Conservation (phyloP, 305 asterid genomes). For the Nicotiana rustica region DNA sequence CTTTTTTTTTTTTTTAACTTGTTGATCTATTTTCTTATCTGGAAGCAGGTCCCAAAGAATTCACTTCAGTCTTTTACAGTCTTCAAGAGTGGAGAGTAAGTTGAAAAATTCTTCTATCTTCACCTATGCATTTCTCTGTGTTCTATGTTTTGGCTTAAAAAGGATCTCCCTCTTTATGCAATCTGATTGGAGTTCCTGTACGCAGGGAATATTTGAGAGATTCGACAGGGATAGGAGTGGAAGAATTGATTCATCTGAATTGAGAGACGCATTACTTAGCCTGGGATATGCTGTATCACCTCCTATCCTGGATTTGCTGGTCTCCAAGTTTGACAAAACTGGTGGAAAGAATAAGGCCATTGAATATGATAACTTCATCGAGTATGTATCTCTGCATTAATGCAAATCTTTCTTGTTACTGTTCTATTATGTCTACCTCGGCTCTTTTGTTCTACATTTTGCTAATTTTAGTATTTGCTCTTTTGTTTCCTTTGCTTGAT, state of each 20-base stretch:
- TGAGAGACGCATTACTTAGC: conserved; percentile 83
- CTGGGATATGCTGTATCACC: conserved; percentile 89
- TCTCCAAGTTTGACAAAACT: conserved; percentile 88
- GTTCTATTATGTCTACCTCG: not conserved
- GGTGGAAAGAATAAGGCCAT: conserved; percentile 84
- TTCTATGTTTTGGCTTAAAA: not conserved
- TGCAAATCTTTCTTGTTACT: not conserved
- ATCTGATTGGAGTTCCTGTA: conserved; percentile 13
- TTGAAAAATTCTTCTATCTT: conserved; percentile 8
- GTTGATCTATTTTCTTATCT: not conserved
- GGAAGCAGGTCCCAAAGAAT: conserved; percentile 92
- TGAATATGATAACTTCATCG: conserved; percentile 95
- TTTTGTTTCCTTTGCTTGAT: conserved; percentile 29
- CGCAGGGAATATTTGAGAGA: conserved; percentile 78
- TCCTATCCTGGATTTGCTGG: conserved; percentile 72
- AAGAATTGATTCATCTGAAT: conserved; percentile 72
- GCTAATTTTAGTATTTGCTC: conserved; percentile 28
- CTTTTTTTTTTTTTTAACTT: not conserved
- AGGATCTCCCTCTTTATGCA: not conserved
- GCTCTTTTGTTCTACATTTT: not conserved
- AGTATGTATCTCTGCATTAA: conserved; percentile 56
- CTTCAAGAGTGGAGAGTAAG: conserved; percentile 97
- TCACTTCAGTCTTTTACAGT: conserved; percentile 78
- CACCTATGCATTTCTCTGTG: not conserved
- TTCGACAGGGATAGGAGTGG: conserved; percentile 90